These are phyloP conservation scores for Penicillium sp. DNA, from an alignment of 2,329 filamentous ascomycete species.

Conservation along the genomic window DNA sequence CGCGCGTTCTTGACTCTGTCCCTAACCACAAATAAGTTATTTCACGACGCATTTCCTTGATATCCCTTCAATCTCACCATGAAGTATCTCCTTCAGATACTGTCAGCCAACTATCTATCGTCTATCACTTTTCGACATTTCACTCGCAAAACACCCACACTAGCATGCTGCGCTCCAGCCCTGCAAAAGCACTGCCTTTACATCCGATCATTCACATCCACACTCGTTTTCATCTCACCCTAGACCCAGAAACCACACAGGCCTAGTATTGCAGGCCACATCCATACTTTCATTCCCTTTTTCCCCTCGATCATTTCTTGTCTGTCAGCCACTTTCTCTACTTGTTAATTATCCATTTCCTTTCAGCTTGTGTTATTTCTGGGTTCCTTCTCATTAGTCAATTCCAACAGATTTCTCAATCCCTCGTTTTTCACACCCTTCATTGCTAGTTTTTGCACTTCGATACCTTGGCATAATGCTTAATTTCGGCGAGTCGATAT, in stretches of 20 bases:
- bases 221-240: constrained; percentile 8
- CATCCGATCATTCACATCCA: constrained; percentile 2
- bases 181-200: constrained; percentile 15
- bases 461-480: background rate
- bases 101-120: background rate
- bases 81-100: background rate
- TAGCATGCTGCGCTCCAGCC: constrained; percentile 20
- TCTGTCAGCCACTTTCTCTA: background rate
- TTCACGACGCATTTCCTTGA: background rate
- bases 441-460: background rate
- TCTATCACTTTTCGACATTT: background rate
- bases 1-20: constrained; percentile 33
- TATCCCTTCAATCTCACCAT: background rate
- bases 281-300: background rate
- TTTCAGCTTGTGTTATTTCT: background rate
- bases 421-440: background rate
- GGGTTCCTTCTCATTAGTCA: background rate
- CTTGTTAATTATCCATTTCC: background rate
- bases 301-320: background rate
- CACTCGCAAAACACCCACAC: background rate
- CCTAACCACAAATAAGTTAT: constrained; percentile 11
- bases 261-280: background rate
- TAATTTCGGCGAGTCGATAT: constrained; percentile 6
- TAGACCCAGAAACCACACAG: background rate
- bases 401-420: background rate